A percentile compares a stretch with the other conserved stretches of the same genome.
phyloP scores from a whole-genome alignment of 441 rosid species.

The Daphne laureola region DNA sequence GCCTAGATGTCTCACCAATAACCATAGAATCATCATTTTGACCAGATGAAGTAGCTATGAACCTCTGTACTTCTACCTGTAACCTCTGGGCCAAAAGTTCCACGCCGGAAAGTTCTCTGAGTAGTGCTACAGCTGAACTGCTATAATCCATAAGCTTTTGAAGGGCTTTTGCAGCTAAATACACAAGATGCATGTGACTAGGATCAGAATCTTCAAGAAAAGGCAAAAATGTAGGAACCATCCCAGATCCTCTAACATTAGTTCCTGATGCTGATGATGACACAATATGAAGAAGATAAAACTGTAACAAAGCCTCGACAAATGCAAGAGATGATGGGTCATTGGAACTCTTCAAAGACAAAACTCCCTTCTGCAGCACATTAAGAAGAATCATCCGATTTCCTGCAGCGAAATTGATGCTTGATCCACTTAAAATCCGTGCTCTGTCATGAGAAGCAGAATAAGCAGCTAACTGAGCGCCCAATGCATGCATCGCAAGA shows the following conservation, averaged over 20 bases:
- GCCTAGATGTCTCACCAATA: slow-evolving; percentile 52
- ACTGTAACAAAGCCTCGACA: slow-evolving; percentile 96
- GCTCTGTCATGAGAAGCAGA: slow-evolving; percentile 96
- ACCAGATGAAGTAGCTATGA: slow-evolving; percentile 39
- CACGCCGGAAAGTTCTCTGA: slow-evolving; percentile 92
- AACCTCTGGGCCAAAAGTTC: slow-evolving; percentile 92
- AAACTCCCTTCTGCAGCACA: slow-evolving; percentile 95
- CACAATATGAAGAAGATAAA: slow-evolving; percentile 93
- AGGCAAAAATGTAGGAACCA: slow-evolving; percentile 93
- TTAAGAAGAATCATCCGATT: slow-evolving; percentile 91
- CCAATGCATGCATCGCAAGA: slow-evolving; percentile 91
- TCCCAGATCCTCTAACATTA: slow-evolving; percentile 91
- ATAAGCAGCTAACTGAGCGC: slow-evolving; percentile 95
- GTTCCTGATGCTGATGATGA: slow-evolving; percentile 91
- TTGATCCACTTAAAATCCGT: slow-evolving; percentile 85
- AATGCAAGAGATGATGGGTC: slow-evolving; percentile 90
- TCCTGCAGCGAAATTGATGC: slow-evolving; percentile 86
- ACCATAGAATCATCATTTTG: slow-evolving; percentile 52
- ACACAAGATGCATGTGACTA: slow-evolving; percentile 83
- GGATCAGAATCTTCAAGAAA: slow-evolving; percentile 90
- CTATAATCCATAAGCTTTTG: slow-evolving; percentile 98
- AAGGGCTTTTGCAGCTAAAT: slow-evolving; percentile 85
- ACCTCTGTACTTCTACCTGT: slow-evolving; percentile 82
- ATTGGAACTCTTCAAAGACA: slow-evolving; percentile 64
- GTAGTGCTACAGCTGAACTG: slow-evolving; percentile 83